Evolutionary conservation across 768 basidiomycete genomes (phyloP).

Genomic region (Serendipita sp.): DNA sequence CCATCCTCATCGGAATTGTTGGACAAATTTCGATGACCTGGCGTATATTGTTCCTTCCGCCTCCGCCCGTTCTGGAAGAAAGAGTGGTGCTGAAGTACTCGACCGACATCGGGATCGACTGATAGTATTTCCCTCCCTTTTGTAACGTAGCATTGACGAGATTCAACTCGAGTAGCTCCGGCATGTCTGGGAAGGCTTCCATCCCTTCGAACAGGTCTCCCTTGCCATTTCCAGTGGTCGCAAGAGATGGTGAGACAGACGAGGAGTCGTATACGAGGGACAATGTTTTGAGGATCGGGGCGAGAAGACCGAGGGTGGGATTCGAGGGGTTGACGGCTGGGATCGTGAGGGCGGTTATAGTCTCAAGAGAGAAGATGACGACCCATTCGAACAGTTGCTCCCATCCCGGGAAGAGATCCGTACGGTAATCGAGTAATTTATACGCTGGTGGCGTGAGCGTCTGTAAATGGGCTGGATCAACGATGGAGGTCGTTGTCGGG

Average conservation of each 20-base stretch:
- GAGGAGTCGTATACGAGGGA: neutral
- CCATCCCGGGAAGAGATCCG: neutral
- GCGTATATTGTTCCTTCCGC: neutral
- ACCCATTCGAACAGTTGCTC: neutral
- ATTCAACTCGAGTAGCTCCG: neutral
- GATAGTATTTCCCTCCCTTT: neutral
- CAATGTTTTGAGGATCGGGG: neutral
- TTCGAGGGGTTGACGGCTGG: neutral
- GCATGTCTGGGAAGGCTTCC: neutral
- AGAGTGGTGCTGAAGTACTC: neutral
- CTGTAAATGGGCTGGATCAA: neutral
- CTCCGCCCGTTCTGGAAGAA: neutral
- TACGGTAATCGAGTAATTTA: neutral
- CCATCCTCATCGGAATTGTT: constrained; percentile 3
- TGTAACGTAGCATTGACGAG: neutral
- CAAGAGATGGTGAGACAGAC: too few relatives aligned
- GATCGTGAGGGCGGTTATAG: neutral
- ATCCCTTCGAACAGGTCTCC: neutral
- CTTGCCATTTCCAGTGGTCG: too few relatives aligned
- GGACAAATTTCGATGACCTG: neutral
- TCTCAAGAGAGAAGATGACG: neutral
- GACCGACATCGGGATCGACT: neutral
- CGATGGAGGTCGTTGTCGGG: neutral
- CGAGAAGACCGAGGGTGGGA: neutral
- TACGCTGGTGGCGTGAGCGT: neutral